Evolutionary conservation across 441 rosid species (phyloP).

Genomic region (Eruca vesicaria): DNA sequence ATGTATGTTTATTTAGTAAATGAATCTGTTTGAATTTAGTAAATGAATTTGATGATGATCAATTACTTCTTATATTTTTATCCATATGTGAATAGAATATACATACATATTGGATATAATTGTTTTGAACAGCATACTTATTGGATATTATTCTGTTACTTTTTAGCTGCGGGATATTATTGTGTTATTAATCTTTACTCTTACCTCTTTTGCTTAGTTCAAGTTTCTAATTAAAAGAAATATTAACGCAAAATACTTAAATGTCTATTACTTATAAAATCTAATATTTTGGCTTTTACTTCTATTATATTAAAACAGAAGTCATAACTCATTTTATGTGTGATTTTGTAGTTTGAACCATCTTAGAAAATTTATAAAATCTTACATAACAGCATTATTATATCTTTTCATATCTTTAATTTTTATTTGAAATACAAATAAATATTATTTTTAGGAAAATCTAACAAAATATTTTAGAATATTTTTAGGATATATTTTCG

Average conservation of each 20-base stretch:
- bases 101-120: not conserved
- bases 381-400: no score
- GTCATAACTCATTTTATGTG: no score
- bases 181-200: not conserved
- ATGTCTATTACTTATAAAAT: not conserved
- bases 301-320: no score
- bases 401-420: no score
- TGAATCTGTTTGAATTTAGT: not conserved
- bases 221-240: not conserved
- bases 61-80: not conserved
- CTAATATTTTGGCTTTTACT: not conserved
- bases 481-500: no score
- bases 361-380: no score
- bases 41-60: not conserved
- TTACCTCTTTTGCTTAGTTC: not conserved
- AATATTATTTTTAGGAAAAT: no score
- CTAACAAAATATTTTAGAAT: no score
- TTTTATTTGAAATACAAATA: no score
- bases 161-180: no score
- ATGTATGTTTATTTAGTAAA: not conserved
- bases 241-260: not conserved
- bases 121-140: no score
- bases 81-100: not conserved
- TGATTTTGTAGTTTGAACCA: no score
- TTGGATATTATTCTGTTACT: not conserved